phyloP scores from a whole-genome alignment of 2,329 filamentous ascomycete species.

The Fusarium nanum region DNA sequence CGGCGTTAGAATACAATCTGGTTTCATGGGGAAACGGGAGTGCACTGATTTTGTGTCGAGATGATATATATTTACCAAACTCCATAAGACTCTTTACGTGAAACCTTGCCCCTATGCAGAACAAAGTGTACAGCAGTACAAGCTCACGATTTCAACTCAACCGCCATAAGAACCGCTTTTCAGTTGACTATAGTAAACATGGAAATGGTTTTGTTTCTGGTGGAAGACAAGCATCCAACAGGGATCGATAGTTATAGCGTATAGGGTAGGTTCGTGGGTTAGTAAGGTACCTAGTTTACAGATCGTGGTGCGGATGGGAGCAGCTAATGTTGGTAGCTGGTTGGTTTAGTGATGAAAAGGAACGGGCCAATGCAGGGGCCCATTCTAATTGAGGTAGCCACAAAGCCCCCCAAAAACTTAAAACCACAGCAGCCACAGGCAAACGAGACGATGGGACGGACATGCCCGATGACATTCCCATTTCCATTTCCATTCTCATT shows the following conservation, averaged over 20 bases:
- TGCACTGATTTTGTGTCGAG: background rate
- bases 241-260: background rate
- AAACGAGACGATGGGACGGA: background rate
- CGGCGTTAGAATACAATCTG: conserved; percentile 18
- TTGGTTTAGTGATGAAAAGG: background rate
- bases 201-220: background rate
- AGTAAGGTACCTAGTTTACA: background rate
- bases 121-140: background rate
- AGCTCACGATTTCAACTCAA: background rate
- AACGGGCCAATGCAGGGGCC: conserved; percentile 1
- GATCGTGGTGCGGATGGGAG: background rate
- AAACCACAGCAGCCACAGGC: conserved; percentile 5
- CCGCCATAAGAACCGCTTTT: background rate
- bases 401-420: conserved; percentile 14
- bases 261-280: background rate
- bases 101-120: background rate
- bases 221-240: background rate
- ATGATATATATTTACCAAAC: background rate
- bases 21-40: background rate
- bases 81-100: background rate
- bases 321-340: background rate
- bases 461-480: conserved; percentile 3
- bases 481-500: background rate
- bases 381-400: background rate
- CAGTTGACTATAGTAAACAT: background rate